Evolutionary conservation across 352 stramenopile species (phyloP).

Genomic region (Phytophthora tubulina): DNA sequence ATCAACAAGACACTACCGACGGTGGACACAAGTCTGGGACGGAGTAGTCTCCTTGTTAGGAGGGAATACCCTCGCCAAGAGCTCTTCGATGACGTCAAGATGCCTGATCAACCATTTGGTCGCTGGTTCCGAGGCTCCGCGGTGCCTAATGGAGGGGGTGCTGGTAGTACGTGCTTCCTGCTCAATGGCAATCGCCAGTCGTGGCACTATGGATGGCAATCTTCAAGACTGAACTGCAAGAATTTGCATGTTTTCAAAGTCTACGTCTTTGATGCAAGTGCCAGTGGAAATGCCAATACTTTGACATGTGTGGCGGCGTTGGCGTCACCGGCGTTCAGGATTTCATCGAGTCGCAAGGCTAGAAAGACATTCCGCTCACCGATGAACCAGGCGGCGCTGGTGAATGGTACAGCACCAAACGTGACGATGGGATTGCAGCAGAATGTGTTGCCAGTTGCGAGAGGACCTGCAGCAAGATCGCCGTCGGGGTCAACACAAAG

Average conservation of each 20-base stretch:
- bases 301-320: conserved; percentile 67
- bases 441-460: conserved; percentile 7
- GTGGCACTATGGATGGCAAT: conserved; percentile 90
- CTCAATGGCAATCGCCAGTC: conserved; percentile 89
- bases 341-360: conserved; percentile 86
- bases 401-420: conserved; percentile 21
- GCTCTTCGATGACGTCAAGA: conserved; percentile 81
- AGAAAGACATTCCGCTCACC: conserved; percentile 81
- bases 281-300: conserved; percentile 33
- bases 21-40: conserved; percentile 43
- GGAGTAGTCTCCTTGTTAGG: conserved; percentile 45
- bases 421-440: conserved; percentile 33
- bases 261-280: conserved; percentile 63
- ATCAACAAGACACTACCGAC: conserved; percentile 16
- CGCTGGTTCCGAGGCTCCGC: conserved; percentile 72
- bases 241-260: conserved; percentile 87
- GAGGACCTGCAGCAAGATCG: conserved; percentile 7
- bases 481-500: conserved; percentile 23
- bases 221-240: conserved; percentile 86
- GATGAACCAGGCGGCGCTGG: conserved; percentile 35
- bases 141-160: conserved; percentile 37
- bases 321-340: conserved; percentile 74
- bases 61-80: conserved; percentile 66
- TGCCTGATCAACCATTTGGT: conserved; percentile 79
- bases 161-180: conserved; percentile 60